Evolutionary conservation across 306 rosid species (phyloP).

Genomic region (Psophocarpus tetragonolobus): DNA sequence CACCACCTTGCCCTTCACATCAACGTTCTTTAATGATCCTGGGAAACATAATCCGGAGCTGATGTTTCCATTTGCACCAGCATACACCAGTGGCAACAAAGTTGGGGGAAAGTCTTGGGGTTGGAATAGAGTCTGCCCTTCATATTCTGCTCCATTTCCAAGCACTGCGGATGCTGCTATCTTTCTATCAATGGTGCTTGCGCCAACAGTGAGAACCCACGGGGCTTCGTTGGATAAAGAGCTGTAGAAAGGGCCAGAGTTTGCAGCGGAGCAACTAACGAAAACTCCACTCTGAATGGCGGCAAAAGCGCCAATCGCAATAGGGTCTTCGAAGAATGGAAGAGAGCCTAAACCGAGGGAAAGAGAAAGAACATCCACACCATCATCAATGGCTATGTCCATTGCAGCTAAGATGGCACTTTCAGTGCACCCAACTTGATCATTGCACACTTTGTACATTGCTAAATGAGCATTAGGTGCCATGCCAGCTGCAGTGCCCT

Average conservation of each 20-base stretch:
- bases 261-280: constrained; percentile 76
- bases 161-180: constrained; percentile 47
- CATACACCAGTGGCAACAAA: constrained; percentile 50
- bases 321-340: constrained; percentile 50
- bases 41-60: constrained; percentile 25
- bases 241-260: constrained; percentile 49
- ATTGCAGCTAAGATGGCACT: constrained; percentile 52
- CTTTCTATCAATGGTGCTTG: constrained; percentile 62
- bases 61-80: constrained; percentile 31
- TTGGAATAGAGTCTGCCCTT: constrained; percentile 51
- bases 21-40: constrained; percentile 30
- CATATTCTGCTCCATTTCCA: constrained; percentile 49
- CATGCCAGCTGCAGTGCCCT: constrained; percentile 70
- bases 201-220: constrained; percentile 65
- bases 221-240: constrained; percentile 70
- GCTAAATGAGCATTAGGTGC: constrained; percentile 73
- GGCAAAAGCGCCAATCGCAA: constrained; percentile 68
- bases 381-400: constrained; percentile 56
- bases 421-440: constrained; percentile 27
- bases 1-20: constrained; percentile 54
- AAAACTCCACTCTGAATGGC: constrained; percentile 68
- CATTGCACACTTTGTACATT: constrained; percentile 50
- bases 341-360: constrained; percentile 59
- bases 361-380: constrained; percentile 74
- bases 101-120: constrained; percentile 26